Base-by-base conservation (phyloP, 2,329 filamentous ascomycete genomes). In the Tolypocladium cylindrosporum region DNA sequence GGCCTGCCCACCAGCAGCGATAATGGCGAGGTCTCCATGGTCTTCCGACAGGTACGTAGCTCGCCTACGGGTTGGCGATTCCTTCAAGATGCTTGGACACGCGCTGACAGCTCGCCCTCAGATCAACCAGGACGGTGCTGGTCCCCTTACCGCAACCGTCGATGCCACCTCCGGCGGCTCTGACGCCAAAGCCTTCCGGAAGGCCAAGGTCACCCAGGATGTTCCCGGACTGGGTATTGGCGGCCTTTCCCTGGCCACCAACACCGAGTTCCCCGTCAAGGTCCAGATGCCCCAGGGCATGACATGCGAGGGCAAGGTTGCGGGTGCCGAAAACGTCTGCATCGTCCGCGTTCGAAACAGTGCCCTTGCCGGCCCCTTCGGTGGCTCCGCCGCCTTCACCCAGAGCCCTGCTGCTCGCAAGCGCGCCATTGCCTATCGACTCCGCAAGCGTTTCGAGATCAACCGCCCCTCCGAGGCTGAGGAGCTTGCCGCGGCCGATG, bases 81-180 rank as follows among this genome's bases (percentile, higher is more conserved):
- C 43, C 6, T 8, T 19, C 6, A 19, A 6, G 37, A 6, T 4
- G 34, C 50, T 36, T 36, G 40, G 27, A n/a, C 27, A 9, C 16
- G 14, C 27, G 40, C 54, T 55, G 40, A 59, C 50, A 57, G 8
- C 34, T 55, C 21, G 14, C 31, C n/a, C 19, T 24, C 82, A 88
- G 74, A 82, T 88, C 74, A 88, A 88, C 78, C 85, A 88, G 70
- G 85, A 88, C 64, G 85, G 85, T 27, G 86, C 85, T 0, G 86
- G 85, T 2, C 84, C 84, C 1, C 72, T 88, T 54, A 79, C 75
- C 37, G 85, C 85, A 10, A 74, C 76, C 50, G 75, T 88, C 54
- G 85, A 89, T 65, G 72, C 76, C 48, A 86, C 84, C 34, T 87
- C 84, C 1, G 84, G 83, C 40, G 86, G 85, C 57, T 83, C 79